Conservation (phyloP, 164 flowering plant species). For the Vitis labrusca region DNA sequence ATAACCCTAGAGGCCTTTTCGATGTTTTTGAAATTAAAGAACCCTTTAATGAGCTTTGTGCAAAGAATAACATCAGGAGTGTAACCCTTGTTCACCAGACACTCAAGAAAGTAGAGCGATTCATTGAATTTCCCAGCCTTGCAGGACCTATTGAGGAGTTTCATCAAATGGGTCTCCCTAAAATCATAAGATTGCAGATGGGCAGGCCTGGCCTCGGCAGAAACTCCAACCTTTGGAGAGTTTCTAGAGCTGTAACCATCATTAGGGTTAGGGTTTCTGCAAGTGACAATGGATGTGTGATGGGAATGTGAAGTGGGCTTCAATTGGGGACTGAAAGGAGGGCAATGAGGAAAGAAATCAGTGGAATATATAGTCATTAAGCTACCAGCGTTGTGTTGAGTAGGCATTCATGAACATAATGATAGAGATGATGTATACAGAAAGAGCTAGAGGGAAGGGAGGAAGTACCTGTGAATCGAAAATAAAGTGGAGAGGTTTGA, state of each 20-base stretch:
- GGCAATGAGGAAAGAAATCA: constrained; percentile 32
- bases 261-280: constrained; percentile 21
- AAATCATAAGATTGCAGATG: constrained; percentile 36
- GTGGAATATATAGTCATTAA: constrained; percentile 28
- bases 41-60: constrained; percentile 78
- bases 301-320: constrained; percentile 30
- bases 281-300: constrained; percentile 16
- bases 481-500: too few relatives aligned
- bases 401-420: too few relatives aligned
- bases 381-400: too few relatives aligned
- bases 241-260: constrained; percentile 15
- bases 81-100: constrained; percentile 58
- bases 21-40: constrained; percentile 42
- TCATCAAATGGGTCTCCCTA: constrained; percentile 55
- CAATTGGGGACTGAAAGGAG: constrained; percentile 15
- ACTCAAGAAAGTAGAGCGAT: constrained; percentile 61
- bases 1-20: constrained; percentile 63
- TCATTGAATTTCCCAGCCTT: constrained; percentile 63
- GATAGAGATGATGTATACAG: too few relatives aligned
- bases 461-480: too few relatives aligned
- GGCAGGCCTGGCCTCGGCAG: constrained; percentile 35
- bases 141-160: constrained; percentile 64
- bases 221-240: constrained; percentile 21
- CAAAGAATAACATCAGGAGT: constrained; percentile 73
- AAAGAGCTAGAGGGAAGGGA: too few relatives aligned